Evolutionary conservation across 805 yeast genomes (phyloP), one percentile per base, ranked within the genome.

Genomic region (Ogataea populi-albae): DNA sequence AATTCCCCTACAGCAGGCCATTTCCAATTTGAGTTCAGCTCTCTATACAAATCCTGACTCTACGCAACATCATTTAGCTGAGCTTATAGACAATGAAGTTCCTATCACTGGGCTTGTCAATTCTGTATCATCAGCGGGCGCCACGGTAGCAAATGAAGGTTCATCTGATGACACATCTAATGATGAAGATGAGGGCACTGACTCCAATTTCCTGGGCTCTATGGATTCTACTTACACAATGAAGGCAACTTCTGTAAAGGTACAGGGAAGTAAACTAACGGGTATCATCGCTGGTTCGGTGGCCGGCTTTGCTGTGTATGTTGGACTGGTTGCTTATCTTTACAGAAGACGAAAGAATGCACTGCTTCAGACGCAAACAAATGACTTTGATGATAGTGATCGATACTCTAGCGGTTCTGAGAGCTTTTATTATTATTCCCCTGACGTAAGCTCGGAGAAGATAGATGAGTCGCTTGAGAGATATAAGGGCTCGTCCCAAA

Each of bases 201-300:
- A 25, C 18, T 30, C 41, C 11, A 32, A 34, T 16, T 28, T 39
- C 14, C 38, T 54, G 18, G 61, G 62, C 3, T 59, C 64, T 9
- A 47, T 58, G 46, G 61, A 54, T 34, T 14, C 21, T 3, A 11
- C 25, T 12, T 38, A 45, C 5, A 21, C 38, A 11, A 30, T 46
- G n/a, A 26, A 37, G 41, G 49, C 8, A 30, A 37, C 23, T 26
- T 42, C 5, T 30, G 16, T 34, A 11, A 40, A 33, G 31, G 42
- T 34, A 17, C 49, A 32, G 17, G 58, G 51, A 4, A 46, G 50
- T 5, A 71, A 71, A 43, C 71, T 86, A 17, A 81, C 84, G 17
- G 96, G 95, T 23, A 75, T 88, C 35, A 80, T 91, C 10, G 71
- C 86, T 26, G 96, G 97, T 30, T 79, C 94, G 5, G 79, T 86